phyloP scores from a whole-genome alignment of 208 protist genomes.

The Blastocrithidia nonstop region DNA sequence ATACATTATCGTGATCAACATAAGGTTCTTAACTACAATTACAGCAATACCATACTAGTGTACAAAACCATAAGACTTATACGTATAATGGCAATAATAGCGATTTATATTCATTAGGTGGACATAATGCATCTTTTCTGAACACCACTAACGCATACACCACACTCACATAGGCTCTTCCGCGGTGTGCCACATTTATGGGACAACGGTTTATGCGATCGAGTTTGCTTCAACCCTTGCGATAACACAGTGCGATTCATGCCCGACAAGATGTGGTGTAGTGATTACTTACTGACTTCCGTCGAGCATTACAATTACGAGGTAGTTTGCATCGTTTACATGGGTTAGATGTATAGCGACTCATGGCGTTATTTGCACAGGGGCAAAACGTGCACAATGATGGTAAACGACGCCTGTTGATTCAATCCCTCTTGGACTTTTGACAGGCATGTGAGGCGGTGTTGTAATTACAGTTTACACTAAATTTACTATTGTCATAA shows the following conservation, averaged over 20 bases:
- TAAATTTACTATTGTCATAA: no score
- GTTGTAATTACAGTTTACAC: conserved; percentile 6
- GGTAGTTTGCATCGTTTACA: conserved; percentile 9
- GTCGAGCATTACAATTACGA: conserved; percentile 9
- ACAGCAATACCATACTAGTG: neutral
- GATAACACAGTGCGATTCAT: conserved; percentile 35
- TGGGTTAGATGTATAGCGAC: conserved; percentile 18
- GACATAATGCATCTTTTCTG: neutral
- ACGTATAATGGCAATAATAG: neutral
- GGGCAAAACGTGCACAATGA: conserved; percentile 4
- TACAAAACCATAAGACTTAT: neutral
- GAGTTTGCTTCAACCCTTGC: conserved; percentile 61
- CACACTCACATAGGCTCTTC: conserved; percentile 41
- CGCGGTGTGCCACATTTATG: conserved; percentile 48
- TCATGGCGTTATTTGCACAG: conserved; percentile 14
- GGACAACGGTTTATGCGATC: conserved; percentile 55
- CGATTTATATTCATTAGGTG: neutral
- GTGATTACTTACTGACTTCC: conserved; percentile 31
- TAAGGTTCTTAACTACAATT: neutral
- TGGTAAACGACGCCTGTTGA: conserved; percentile 5
- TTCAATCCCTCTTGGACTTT: conserved; percentile 17
- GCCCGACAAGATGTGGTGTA: conserved; percentile 58
- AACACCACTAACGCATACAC: neutral
- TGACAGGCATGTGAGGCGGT: conserved; percentile 16
- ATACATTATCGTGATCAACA: no score